phyloP scores from a whole-genome alignment of 2,329 filamentous ascomycete genomes.

The Neofusicoccum sp. region DNA sequence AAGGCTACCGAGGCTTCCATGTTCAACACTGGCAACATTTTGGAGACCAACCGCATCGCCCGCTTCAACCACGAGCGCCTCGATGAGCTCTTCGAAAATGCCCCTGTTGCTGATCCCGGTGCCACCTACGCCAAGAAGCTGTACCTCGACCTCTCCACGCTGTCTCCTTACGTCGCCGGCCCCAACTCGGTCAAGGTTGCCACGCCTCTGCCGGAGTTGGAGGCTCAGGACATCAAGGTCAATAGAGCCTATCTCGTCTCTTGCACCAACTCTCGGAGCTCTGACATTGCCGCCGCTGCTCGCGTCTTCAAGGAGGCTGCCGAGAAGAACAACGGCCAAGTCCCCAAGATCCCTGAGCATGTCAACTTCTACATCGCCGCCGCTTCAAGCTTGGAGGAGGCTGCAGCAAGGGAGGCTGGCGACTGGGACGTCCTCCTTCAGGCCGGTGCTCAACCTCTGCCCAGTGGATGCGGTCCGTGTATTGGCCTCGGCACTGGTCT shows the following conservation, averaged over 20 bases:
- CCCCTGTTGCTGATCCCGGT: slow-evolving; percentile 67
- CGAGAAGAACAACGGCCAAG: slow-evolving; percentile 54
- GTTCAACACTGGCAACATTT: slow-evolving; percentile 49
- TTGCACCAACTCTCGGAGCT: slow-evolving; percentile 82
- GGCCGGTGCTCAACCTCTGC: slow-evolving; percentile 71
- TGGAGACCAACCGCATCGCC: slow-evolving; percentile 47
- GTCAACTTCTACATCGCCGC: slow-evolving; percentile 90
- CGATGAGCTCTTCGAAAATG: slow-evolving; percentile 68
- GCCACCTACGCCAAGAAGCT: slow-evolving; percentile 81
- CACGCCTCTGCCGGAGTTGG: slow-evolving; percentile 72
- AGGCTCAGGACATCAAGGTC: slow-evolving; percentile 69
- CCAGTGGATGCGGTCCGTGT: slow-evolving; percentile 76
- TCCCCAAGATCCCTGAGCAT: slow-evolving; percentile 68
- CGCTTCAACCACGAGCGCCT: slow-evolving; percentile 72
- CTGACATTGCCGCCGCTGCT: slow-evolving; percentile 78
- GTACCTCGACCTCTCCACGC: slow-evolving; percentile 76
- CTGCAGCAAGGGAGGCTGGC: slow-evolving; percentile 72
- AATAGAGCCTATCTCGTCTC: slow-evolving; percentile 85
- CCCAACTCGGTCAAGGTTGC: slow-evolving; percentile 90
- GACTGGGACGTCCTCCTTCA: slow-evolving; percentile 82
- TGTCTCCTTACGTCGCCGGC: slow-evolving; percentile 80
- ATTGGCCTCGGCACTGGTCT: slow-evolving; percentile 82
- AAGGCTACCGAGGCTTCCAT: slow-evolving; percentile 74
- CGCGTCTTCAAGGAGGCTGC: slow-evolving; percentile 80
- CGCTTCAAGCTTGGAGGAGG: slow-evolving; percentile 75